These are phyloP conservation scores for Candida suzukii DNA, from an alignment of 805 yeast species.

Conservation along the genomic window DNA sequence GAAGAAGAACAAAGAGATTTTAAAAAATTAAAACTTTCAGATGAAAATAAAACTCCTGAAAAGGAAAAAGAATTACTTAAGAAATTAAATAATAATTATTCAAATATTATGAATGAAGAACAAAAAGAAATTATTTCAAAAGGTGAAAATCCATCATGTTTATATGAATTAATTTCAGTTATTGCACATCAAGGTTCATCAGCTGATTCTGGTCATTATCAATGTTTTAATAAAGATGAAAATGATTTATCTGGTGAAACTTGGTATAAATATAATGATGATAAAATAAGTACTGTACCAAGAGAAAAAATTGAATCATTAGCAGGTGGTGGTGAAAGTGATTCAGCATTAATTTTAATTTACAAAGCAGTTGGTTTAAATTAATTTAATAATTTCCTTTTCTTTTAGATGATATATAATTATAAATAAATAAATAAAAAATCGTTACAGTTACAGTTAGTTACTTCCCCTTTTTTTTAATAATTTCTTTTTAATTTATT, in stretches of 20 bases:
- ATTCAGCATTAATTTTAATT: slow-evolving; percentile 82
- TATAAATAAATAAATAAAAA: no score
- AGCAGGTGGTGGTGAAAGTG: slow-evolving; percentile 98
- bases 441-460: no score
- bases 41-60: slow-evolving; percentile 29
- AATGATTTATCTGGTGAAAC: slow-evolving; percentile 55
- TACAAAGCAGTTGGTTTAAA: slow-evolving; percentile 68
- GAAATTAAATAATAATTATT: slow-evolving; percentile 44
- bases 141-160: slow-evolving; percentile 81
- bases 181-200: slow-evolving; percentile 93
- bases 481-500: no score
- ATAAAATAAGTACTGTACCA: slow-evolving; percentile 70
- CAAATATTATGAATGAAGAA: slow-evolving; percentile 33
- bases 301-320: slow-evolving; percentile 76
- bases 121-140: slow-evolving; percentile 32
- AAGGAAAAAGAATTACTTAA: slow-evolving; percentile 45
- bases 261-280: slow-evolving; percentile 97
- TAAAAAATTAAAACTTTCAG: slow-evolving; percentile 46
- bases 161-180: slow-evolving; percentile 76
- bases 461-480: no score
- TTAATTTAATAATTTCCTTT: no score
- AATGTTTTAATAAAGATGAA: slow-evolving; percentile 74
- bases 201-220: slow-evolving; percentile 97
- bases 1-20: slow-evolving; percentile 67
- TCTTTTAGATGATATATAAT: no score